phyloP scores from a whole-genome alignment of 192 early-diverging fungal genomes.

The Coemansia sp. region DNA sequence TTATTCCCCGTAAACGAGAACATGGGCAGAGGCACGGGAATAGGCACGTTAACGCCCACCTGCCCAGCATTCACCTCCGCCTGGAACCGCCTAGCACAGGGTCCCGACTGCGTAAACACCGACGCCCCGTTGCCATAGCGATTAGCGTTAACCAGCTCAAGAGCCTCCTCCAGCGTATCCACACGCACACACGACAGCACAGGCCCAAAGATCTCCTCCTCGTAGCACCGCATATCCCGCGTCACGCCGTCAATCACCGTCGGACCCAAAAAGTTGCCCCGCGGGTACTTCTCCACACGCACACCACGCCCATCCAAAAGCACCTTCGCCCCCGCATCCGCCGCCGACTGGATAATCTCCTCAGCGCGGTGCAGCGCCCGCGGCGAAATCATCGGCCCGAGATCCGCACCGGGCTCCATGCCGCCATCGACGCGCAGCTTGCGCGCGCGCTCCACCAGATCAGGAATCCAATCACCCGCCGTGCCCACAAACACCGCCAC shows the following conservation, averaged over 20 bases:
- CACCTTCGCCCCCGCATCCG: constrained; percentile 84
- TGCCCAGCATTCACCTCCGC: constrained; percentile 91
- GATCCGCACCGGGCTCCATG: constrained; percentile 80
- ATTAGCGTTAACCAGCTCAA: constrained; percentile 88
- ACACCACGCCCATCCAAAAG: constrained; percentile 86
- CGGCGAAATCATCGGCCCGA: constrained; percentile 88
- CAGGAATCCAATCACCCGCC: constrained; percentile 80
- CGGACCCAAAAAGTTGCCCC: constrained; percentile 96
- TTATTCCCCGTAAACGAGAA: constrained; percentile 94
- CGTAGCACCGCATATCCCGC: constrained; percentile 83
- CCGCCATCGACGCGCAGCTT: constrained; percentile 82
- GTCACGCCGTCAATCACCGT: constrained; percentile 80
- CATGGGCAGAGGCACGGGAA: constrained; percentile 96
- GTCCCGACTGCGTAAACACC: constrained; percentile 90
- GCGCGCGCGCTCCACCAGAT: constrained; percentile 85
- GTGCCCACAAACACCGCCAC: constrained; percentile 90
- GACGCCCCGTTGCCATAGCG: constrained; percentile 86
- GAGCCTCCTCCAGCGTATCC: constrained; percentile 87
- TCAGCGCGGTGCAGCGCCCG: constrained; percentile 76
- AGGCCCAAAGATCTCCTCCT: constrained; percentile 95
- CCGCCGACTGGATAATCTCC: constrained; percentile 75
- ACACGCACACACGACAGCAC: constrained; percentile 82
- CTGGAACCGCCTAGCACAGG: constrained; percentile 83
- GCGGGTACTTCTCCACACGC: constrained; percentile 72
- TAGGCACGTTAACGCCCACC: constrained; percentile 87